Conservation (phyloP, 2,329 filamentous ascomycete genomes). For the Aspergillus intermedius region DNA sequence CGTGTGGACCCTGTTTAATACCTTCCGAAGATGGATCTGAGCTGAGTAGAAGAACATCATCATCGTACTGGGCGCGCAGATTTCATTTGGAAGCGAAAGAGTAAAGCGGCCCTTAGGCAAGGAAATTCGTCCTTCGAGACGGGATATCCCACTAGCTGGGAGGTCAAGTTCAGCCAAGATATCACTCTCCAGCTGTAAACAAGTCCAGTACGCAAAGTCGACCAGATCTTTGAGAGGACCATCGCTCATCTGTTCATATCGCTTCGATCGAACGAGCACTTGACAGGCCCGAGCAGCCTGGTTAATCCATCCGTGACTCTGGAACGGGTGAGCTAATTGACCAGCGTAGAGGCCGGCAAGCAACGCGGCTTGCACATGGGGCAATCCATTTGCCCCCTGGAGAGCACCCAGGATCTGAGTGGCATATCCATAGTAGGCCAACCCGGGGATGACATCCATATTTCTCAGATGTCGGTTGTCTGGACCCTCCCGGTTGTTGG, state of each 20-base stretch:
- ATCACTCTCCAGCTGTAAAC: conserved; percentile 87
- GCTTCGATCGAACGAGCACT: conserved; percentile 63
- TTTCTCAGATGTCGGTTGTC: conserved; percentile 47
- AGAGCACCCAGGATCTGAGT: conserved; percentile 80
- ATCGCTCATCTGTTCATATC: conserved; percentile 27
- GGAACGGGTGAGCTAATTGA: conserved; percentile 76
- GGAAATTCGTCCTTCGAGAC: conserved; percentile 44
- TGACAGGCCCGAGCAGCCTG: conserved; percentile 57
- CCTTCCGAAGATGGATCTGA: conserved; percentile 55
- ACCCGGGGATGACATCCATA: conserved; percentile 77
- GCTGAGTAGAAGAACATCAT: conserved; percentile 54
- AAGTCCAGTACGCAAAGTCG: conserved; percentile 83
- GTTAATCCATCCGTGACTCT: conserved; percentile 69
- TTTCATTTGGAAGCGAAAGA: conserved; percentile 26
- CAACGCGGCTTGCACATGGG: conserved; percentile 77
- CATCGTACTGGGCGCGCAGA: conserved; percentile 28
- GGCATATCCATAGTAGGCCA: conserved; percentile 83
- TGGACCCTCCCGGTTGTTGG: conserved; percentile 10
- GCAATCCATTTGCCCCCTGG: conserved; percentile 68
- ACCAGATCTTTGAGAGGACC: conserved; percentile 52
- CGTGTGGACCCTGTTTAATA: conserved; percentile 51
- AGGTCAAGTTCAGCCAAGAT: conserved; percentile 79
- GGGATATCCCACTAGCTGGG: conserved; percentile 55
- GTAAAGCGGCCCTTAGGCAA: conserved; percentile 34
- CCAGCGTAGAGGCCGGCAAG: conserved; percentile 84